Evolutionary conservation across 1,284 basidiomycete genomes (phyloP).

Genomic region (Cystobasidium sp.): DNA sequence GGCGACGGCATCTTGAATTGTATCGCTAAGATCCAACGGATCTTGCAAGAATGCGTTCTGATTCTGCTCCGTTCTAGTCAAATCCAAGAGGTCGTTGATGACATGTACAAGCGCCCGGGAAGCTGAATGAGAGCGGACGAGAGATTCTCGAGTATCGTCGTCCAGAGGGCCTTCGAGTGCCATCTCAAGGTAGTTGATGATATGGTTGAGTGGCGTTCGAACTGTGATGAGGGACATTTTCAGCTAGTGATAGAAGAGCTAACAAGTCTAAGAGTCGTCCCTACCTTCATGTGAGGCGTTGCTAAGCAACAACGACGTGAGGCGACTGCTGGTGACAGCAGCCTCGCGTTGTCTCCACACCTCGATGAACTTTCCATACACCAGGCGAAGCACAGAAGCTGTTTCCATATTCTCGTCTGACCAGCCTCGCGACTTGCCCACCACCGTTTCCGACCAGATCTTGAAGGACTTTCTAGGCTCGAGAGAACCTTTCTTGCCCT

Average conservation of each 20-base stretch:
- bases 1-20: slow-evolving; percentile 70
- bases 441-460: slow-evolving; percentile 77
- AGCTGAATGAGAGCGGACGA: slow-evolving; percentile 76
- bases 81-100: slow-evolving; percentile 84
- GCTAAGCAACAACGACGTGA: slow-evolving; percentile 79
- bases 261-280: background rate
- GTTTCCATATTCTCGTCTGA: slow-evolving; percentile 87
- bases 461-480: slow-evolving; percentile 80
- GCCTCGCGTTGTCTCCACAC: slow-evolving; percentile 86
- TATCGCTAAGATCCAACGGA: slow-evolving; percentile 73
- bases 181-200: slow-evolving; percentile 81
- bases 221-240: slow-evolving; percentile 58
- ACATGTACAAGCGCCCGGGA: slow-evolving; percentile 69
- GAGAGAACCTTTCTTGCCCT: slow-evolving; percentile 59
- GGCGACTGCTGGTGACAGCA: slow-evolving; percentile 73
- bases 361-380: slow-evolving; percentile 83
- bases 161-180: slow-evolving; percentile 80
- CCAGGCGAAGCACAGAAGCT: slow-evolving; percentile 79
- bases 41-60: slow-evolving; percentile 80
- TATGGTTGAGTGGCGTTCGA: slow-evolving; percentile 74
- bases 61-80: slow-evolving; percentile 79
- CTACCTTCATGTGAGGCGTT: slow-evolving; percentile 85
- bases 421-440: slow-evolving; percentile 75
- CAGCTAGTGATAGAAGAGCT: background rate
- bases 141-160: slow-evolving; percentile 75